Evolutionary conservation across 768 basidiomycete species (phyloP).

Genomic region (Leccinum fibrillosum): DNA sequence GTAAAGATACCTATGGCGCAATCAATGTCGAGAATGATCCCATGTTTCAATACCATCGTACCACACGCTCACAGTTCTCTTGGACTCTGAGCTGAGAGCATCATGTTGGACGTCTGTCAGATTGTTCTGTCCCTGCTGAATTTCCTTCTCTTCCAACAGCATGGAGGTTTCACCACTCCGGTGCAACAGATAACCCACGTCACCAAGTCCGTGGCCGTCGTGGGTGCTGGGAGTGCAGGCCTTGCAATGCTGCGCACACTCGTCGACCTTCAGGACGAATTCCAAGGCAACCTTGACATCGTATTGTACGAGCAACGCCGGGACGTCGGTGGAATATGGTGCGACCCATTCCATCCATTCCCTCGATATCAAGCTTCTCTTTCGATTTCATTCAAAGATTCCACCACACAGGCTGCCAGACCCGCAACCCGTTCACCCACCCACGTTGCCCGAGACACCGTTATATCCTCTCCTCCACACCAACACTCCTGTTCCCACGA

Average conservation of each 20-base stretch:
- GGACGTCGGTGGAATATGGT: constrained; percentile 60
- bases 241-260: constrained; percentile 50
- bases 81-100: neutral
- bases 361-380: neutral
- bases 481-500: constrained; percentile 54
- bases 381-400: neutral
- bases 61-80: neutral
- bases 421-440: constrained; percentile 32
- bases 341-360: constrained; percentile 1
- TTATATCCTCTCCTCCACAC: constrained; percentile 52
- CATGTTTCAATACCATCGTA: no score
- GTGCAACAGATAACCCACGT: neutral
- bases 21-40: neutral
- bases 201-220: constrained; percentile 49
- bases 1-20: neutral
- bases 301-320: constrained; percentile 52
- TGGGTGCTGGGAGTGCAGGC: constrained; percentile 58
- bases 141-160: constrained; percentile 6
- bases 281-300: constrained; percentile 40
- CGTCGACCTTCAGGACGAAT: constrained; percentile 43
- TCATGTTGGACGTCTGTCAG: constrained; percentile 13
- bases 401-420: constrained; percentile 33
- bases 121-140: constrained; percentile 9
- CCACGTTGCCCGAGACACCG: constrained; percentile 50
- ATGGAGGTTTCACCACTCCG: neutral